phyloP scores from a whole-genome alignment of 768 basidiomycete species.

The Suillus cothurnatus region DNA sequence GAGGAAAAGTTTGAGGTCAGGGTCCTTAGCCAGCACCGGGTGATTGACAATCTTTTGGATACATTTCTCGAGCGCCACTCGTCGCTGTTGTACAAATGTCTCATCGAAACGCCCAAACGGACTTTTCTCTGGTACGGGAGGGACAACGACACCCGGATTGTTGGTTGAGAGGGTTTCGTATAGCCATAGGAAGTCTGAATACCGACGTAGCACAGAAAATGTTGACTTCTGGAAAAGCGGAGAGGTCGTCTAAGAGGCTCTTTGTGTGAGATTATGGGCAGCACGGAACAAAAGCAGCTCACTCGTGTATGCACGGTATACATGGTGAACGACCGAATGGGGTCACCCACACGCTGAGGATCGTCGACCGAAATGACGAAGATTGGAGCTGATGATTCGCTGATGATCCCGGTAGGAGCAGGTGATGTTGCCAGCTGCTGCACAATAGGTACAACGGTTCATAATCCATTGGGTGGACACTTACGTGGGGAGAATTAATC shows the following conservation, averaged over 20 bases:
- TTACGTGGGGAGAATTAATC: slow-evolving; percentile 27
- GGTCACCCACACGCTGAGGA: slow-evolving; percentile 96
- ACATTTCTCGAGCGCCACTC: slow-evolving; percentile 84
- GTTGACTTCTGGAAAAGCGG: slow-evolving; percentile 78
- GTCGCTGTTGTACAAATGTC: slow-evolving; percentile 85
- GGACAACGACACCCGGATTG: slow-evolving; percentile 97
- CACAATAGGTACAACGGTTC: slow-evolving; percentile 3
- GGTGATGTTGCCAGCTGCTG: slow-evolving; percentile 21
- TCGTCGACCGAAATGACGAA: slow-evolving; percentile 94
- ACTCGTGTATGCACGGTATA: slow-evolving; percentile 94
- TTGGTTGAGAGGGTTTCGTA: slow-evolving; percentile 86
- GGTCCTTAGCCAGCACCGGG: slow-evolving; percentile 84
- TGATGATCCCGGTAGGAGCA: slow-evolving; percentile 21
- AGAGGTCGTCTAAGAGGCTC: slow-evolving; percentile 70
- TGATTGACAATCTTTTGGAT: slow-evolving; percentile 93
- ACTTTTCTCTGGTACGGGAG: slow-evolving; percentile 95
- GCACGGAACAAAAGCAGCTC: slow-evolving; percentile 23
- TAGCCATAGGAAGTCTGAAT: slow-evolving; percentile 97
- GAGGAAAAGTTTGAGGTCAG: slow-evolving; percentile 86
- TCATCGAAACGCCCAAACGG: slow-evolving; percentile 92
- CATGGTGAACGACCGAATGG: slow-evolving; percentile 91
- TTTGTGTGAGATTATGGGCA: not conserved
- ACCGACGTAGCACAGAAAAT: slow-evolving; percentile 95
- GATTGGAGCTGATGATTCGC: slow-evolving; percentile 61
- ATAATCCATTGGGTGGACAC: not conserved